phyloP scores from a whole-genome alignment of 2,329 filamentous ascomycete species.

The Colletotrichum viniferum region DNA sequence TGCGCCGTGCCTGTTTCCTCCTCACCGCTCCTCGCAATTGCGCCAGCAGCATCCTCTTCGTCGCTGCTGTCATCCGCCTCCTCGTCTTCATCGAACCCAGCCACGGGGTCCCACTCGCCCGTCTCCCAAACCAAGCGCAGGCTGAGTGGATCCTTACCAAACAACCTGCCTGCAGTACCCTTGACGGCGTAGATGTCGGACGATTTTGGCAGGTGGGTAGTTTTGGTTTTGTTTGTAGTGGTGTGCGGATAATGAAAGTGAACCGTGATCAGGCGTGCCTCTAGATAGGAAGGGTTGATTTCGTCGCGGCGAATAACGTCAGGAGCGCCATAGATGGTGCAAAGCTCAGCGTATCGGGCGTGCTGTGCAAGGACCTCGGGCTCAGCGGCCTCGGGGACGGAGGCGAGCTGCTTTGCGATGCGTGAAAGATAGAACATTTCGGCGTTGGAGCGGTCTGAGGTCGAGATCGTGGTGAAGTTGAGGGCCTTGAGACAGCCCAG shows the following conservation, averaged over 20 bases:
- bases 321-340: constrained; percentile 76
- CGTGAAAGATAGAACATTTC: constrained; percentile 92
- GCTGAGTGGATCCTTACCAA: constrained; percentile 65
- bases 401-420: constrained; percentile 76
- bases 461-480: constrained; percentile 75
- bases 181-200: constrained; percentile 84
- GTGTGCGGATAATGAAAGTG: constrained; percentile 46
- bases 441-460: constrained; percentile 80
- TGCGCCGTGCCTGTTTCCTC: constrained; percentile 22
- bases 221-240: constrained; percentile 29
- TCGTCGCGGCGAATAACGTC: constrained; percentile 60
- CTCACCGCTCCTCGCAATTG: constrained; percentile 22
- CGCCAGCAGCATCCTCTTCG: constrained; percentile 50
- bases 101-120: constrained; percentile 84
- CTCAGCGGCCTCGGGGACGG: constrained; percentile 58
- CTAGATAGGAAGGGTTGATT: constrained; percentile 80
- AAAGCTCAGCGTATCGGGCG: constrained; percentile 75
- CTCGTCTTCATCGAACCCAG: constrained; percentile 60
- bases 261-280: constrained; percentile 75
- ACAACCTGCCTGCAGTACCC: constrained; percentile 75
- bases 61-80: constrained; percentile 58
- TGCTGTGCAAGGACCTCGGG: constrained; percentile 65
- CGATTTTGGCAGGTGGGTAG: constrained; percentile 69
- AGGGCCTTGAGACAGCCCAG: constrained; percentile 70
- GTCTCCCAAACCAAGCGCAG: constrained; percentile 84